Evolutionary conservation across 164 flowering plant genomes (phyloP).

Genomic region (Nelumbo lutea): DNA sequence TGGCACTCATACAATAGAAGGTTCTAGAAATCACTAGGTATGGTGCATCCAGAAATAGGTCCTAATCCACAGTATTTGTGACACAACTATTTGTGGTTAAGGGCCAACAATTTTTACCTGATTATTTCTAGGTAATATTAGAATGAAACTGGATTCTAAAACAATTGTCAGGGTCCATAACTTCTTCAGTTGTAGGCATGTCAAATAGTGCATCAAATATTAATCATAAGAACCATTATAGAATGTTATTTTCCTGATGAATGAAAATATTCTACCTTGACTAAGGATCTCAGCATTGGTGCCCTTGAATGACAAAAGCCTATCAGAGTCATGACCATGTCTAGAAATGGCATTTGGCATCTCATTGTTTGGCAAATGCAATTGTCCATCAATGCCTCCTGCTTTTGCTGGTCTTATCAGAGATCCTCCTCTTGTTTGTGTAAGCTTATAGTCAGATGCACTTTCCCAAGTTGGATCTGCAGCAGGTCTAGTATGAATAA

Average conservation of each 20-base stretch:
- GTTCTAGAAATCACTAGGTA: no score
- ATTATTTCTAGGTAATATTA: no score
- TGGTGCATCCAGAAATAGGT: no score
- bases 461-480: slow-evolving; percentile 36
- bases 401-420: slow-evolving; percentile 29
- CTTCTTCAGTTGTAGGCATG: no score
- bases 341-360: slow-evolving; percentile 20
- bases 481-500: slow-evolving; percentile 29
- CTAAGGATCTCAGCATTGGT: slow-evolving; percentile 32
- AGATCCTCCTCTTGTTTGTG: slow-evolving; percentile 32
- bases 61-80: no score
- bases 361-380: slow-evolving; percentile 26
- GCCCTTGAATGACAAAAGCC: slow-evolving; percentile 33
- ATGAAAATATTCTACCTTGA: slow-evolving; percentile 42
- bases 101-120: no score
- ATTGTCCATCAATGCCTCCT: slow-evolving; percentile 28
- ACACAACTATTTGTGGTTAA: no score
- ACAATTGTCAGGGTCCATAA: no score
- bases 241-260: neutral
- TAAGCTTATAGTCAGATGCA: slow-evolving; percentile 27
- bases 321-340: slow-evolving; percentile 25
- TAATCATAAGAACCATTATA: no score
- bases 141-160: no score
- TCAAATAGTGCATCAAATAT: no score
- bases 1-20: no score